Percentiles rank a stretch among this genome's conserved stretches.
phyloP scores from a whole-genome alignment of 192 early-diverging fungal genomes.

The Neocallimastix lanati region DNA sequence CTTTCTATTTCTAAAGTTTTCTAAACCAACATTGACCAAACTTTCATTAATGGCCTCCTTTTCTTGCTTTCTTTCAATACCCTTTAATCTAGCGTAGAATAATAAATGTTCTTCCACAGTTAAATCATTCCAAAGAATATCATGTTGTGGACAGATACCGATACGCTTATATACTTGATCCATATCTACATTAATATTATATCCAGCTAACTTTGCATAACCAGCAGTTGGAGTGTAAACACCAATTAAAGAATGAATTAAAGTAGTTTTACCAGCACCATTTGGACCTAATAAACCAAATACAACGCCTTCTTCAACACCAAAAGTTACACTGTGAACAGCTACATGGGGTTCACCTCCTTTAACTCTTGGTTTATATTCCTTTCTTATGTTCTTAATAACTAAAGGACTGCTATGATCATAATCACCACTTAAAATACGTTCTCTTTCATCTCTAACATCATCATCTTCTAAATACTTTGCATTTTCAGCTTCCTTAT shows the following conservation, averaged over 20 bases:
- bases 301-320: slow-evolving; percentile 30
- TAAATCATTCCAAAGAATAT: slow-evolving; percentile 56
- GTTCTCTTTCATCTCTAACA: slow-evolving; percentile 33
- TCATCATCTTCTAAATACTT: slow-evolving; percentile 29
- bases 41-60: slow-evolving; percentile 15
- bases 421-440: slow-evolving; percentile 19
- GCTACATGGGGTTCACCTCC: slow-evolving; percentile 28
- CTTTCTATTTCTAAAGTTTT: slow-evolving; percentile 28
- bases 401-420: slow-evolving; percentile 24
- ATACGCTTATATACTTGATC: slow-evolving; percentile 35
- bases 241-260: slow-evolving; percentile 53
- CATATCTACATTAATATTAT: slow-evolving; percentile 26
- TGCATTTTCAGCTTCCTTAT: not conserved
- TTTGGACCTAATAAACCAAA: slow-evolving; percentile 43
- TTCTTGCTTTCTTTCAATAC: slow-evolving; percentile 27
- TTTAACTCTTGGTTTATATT: slow-evolving; percentile 14
- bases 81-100: slow-evolving; percentile 46
- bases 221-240: slow-evolving; percentile 35
- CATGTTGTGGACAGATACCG: slow-evolving; percentile 55
- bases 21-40: slow-evolving; percentile 28
- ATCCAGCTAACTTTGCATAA: slow-evolving; percentile 30
- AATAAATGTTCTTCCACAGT: slow-evolving; percentile 26
- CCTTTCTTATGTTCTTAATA: slow-evolving; percentile 32
- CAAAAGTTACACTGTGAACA: slow-evolving; percentile 44
- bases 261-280: slow-evolving; percentile 33